Percentiles rank a stretch among this genome's conserved stretches.
phyloP scores from a whole-genome alignment of 2,329 filamentous ascomycete genomes.

The Dothistroma septosporum region DNA sequence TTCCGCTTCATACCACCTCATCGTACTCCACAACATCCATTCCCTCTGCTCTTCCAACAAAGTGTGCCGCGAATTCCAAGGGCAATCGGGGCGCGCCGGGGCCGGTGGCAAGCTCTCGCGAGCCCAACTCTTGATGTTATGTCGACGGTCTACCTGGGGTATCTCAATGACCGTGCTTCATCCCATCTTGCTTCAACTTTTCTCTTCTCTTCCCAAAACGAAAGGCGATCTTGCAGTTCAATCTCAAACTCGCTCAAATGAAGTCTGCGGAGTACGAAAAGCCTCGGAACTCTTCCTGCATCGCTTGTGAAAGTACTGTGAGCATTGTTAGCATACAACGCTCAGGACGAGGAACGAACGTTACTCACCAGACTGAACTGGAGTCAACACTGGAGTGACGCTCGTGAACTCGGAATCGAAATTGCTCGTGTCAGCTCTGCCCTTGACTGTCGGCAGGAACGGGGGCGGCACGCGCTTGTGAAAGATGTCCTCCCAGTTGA shows the following conservation, averaged over 20 bases:
- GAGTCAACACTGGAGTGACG: conserved; percentile 93
- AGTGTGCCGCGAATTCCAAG: background rate
- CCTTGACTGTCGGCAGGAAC: conserved; percentile 85
- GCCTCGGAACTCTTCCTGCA: conserved; percentile 99
- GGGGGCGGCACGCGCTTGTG: conserved; percentile 87
- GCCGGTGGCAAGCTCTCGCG: background rate
- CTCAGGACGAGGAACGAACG: background rate
- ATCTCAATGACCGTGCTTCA: conserved; percentile 3
- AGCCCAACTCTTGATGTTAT: background rate
- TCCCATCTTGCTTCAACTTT: background rate
- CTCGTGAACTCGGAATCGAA: conserved; percentile 99
- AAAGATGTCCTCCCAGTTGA: conserved; percentile 99
- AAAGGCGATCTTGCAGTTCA: background rate
- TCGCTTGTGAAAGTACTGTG: conserved; percentile 88
- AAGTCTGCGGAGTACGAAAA: conserved; percentile 97
- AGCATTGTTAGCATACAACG: conserved; percentile 22
- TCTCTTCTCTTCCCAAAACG: background rate
- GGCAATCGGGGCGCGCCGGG: background rate
- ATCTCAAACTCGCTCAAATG: conserved; percentile 48
- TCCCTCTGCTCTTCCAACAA: background rate
- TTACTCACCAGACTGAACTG: conserved; percentile 87
- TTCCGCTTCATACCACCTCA: background rate
- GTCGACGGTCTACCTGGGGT: conserved; percentile 2
- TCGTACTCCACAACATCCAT: background rate
- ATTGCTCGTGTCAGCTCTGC: conserved; percentile 96